A percentile compares a stretch with the other conserved stretches of the same genome.
Evolutionary conservation across 2,329 filamentous ascomycete genomes (phyloP).

Genomic region (Aspergillus transmontanensis): DNA sequence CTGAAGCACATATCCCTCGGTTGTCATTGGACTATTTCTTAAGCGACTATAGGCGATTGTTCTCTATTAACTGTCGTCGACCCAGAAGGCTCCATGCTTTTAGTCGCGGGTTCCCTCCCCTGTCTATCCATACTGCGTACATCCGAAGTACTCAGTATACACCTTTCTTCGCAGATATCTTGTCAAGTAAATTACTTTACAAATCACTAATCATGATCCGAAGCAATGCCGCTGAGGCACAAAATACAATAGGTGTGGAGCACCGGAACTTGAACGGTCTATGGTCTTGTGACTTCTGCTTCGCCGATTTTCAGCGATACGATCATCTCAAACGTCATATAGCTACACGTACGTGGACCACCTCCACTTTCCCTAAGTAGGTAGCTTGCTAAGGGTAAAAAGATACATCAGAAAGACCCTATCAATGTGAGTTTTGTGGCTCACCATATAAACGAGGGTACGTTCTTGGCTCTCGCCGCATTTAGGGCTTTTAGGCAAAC

Average conservation of each 20-base stretch:
- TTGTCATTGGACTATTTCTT: no score
- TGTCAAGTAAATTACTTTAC: not conserved
- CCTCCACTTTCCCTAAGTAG: not conserved
- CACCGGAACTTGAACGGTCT: not conserved
- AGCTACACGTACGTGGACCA: conserved; percentile 24
- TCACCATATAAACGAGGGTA: conserved; percentile 30
- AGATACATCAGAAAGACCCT: conserved; percentile 25
- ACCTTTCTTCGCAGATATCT: not conserved
- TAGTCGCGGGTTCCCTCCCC: not conserved
- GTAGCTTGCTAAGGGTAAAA: not conserved
- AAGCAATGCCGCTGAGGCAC: not conserved
- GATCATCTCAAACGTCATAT: conserved; percentile 32
- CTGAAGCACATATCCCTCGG: no score
- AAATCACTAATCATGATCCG: not conserved
- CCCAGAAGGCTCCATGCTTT: not conserved
- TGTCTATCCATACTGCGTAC: not conserved
- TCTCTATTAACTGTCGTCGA: no score
- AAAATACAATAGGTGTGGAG: not conserved
- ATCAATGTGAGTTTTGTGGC: conserved; percentile 28
- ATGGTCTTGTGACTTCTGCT: conserved; percentile 30
- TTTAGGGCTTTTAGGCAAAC: not conserved
- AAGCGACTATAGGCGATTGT: no score
- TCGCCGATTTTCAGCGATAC: conserved; percentile 26
- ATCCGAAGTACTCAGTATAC: no score
- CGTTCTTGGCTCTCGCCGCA: conserved; percentile 8